Base-by-base conservation (phyloP, 106 monocot genomes). In the Chionographis japonica region DNA sequence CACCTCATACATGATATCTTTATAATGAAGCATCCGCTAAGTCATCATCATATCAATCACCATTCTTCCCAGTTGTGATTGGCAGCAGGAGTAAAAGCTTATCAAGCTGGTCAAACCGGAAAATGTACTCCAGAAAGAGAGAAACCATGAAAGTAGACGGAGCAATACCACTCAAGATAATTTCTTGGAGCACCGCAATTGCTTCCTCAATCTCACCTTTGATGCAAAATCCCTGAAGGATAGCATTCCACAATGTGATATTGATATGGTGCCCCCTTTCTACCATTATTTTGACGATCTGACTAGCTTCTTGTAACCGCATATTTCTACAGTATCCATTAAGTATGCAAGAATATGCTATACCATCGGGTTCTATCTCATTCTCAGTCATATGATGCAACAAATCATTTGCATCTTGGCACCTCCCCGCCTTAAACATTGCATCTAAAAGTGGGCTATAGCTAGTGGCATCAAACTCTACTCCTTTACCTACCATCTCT, bases 391-490 rank as follows among this genome's bases (percentile, higher is more conserved):
- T 53, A 52, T 53, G 50, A 16, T 60, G 71, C 35, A 78, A 27
- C 16, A 66, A 46, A 66, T 58, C 50, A 7, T 78, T 66, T 53
- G 58, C 66, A 43, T 71, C 53, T 12, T 66, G 65, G 58, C 19
- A 59, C 42, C 37, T 53, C 2, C 65, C 71, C 42, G 27, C 6
- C 20, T 12, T 66, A 66, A 49, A 71, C 58, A 75, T 42, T 13
- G 59, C 69, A 52, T 74, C 52, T 54, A 37, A 43, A 51, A 82
- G 72, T 65, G 78, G 73, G 37, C 16, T 82, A 56, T 68, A 78
- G 54, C 59, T 78, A 40, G 63, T 54, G 40, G 19, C 65, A 74
- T 82, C 77, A 52, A 64, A 58, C 27, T 60, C 36, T 51, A 74
- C 58, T 46, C 72, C 67, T 55, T 51, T 73, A 50, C 37, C 7